Percentiles rank a stretch among this genome's conserved stretches.
phyloP scores from a whole-genome alignment of 352 stramenopile species.

The Pythium scleroteichum region DNA sequence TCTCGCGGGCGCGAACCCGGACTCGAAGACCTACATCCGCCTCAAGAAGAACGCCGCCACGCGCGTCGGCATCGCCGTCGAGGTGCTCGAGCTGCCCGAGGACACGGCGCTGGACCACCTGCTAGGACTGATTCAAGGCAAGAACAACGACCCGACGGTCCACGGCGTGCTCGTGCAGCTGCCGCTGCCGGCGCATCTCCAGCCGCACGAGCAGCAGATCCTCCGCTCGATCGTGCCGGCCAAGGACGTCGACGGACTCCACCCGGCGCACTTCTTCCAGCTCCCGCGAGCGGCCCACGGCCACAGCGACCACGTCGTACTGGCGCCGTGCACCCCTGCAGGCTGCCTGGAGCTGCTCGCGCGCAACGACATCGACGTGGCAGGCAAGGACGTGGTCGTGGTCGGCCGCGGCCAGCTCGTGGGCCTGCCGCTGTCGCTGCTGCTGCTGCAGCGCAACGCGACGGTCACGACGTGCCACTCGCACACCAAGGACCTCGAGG shows the following conservation, averaged over 20 bases:
- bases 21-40: slow-evolving; percentile 96
- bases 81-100: slow-evolving; percentile 68
- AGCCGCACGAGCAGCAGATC: slow-evolving; percentile 85
- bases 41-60: slow-evolving; percentile 99
- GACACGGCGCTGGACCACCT: slow-evolving; percentile 51
- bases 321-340: slow-evolving; percentile 91
- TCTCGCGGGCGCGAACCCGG: slow-evolving; percentile 91
- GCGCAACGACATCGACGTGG: slow-evolving; percentile 85
- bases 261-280: slow-evolving; percentile 95
- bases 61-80: slow-evolving; percentile 91
- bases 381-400: slow-evolving; percentile 96
- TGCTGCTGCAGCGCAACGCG: slow-evolving; percentile 94
- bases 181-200: slow-evolving; percentile 58
- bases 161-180: slow-evolving; percentile 97
- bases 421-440: slow-evolving; percentile 94
- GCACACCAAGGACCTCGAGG: slow-evolving; percentile 71
- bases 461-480: slow-evolving; percentile 98
- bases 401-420: slow-evolving; percentile 97
- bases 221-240: slow-evolving; percentile 87
- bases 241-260: slow-evolving; percentile 99
- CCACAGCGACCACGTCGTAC: slow-evolving; percentile 67
- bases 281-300: slow-evolving; percentile 41
- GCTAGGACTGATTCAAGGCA: slow-evolving; percentile 57
- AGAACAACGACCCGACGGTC: slow-evolving; percentile 88
- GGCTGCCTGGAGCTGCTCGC: slow-evolving; percentile 67